Conservation (phyloP, 768 basidiomycete genomes). For the Mycena capillaripes region DNA sequence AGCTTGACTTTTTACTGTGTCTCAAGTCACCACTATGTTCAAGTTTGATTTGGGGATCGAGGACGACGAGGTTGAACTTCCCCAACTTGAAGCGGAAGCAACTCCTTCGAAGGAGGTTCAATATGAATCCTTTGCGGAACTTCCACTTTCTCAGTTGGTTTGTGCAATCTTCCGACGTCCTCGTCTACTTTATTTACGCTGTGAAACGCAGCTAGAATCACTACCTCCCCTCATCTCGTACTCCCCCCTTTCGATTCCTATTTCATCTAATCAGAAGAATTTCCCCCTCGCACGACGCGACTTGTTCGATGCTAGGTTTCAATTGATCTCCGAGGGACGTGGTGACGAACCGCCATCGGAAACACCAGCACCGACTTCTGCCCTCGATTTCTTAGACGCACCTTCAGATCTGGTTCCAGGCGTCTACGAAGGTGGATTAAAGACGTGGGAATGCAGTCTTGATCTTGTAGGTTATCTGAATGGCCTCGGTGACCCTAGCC, state of each 20-base stretch:
- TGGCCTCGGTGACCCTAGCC: slow-evolving; percentile 41
- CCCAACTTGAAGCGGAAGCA: background rate
- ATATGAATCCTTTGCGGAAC: slow-evolving; percentile 26
- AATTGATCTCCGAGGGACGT: slow-evolving; percentile 77
- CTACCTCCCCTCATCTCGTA: slow-evolving; percentile 86
- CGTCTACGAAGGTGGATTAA: slow-evolving; percentile 95
- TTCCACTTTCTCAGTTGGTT: slow-evolving; percentile 45
- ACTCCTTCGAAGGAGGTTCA: background rate
- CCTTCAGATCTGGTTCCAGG: slow-evolving; percentile 93
- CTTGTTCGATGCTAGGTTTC: slow-evolving; percentile 96
- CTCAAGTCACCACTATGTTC: slow-evolving; percentile 26
- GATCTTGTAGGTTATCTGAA: slow-evolving; percentile 84
- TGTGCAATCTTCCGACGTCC: slow-evolving; percentile 40
- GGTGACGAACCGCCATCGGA: slow-evolving; percentile 34
- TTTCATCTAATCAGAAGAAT: slow-evolving; percentile 47
- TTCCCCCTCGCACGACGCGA: slow-evolving; percentile 81
- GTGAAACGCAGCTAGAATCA: slow-evolving; percentile 69
- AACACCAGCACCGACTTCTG: slow-evolving; percentile 42
- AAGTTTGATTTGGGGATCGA: slow-evolving; percentile 33
- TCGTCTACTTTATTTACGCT: slow-evolving; percentile 16
- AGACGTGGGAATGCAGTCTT: slow-evolving; percentile 97
- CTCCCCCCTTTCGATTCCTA: slow-evolving; percentile 75
- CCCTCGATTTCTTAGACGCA: slow-evolving; percentile 78
- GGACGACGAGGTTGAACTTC: background rate
- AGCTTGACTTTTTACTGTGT: no score